These are phyloP conservation scores for Aciculoconidium aculeatum DNA, from an alignment of 805 yeast genomes.

Conservation along the genomic window DNA sequence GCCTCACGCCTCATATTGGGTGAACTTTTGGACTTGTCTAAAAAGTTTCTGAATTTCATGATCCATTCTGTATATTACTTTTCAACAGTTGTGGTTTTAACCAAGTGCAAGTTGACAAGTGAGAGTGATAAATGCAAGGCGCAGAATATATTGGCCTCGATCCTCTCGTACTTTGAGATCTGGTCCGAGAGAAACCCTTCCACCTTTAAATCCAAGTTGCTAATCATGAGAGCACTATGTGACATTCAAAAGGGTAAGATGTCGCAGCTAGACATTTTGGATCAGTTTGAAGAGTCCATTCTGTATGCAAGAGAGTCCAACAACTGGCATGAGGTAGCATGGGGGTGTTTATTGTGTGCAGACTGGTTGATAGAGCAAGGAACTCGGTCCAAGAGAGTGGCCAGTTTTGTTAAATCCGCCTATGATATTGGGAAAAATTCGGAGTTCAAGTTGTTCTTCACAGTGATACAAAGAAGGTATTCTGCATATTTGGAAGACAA, in stretches of 20 bases:
- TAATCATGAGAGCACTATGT: slow-evolving; percentile 27
- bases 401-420: slow-evolving; percentile 32
- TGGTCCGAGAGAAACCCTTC: slow-evolving; percentile 33
- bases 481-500: slow-evolving; percentile 19
- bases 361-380: slow-evolving; percentile 25
- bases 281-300: slow-evolving; percentile 41
- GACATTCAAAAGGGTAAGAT: slow-evolving; percentile 10
- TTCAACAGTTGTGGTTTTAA: slow-evolving; percentile 12
- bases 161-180: slow-evolving; percentile 19
- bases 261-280: slow-evolving; percentile 34
- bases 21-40: slow-evolving; percentile 2
- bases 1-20: slow-evolving; percentile 5
- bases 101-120: slow-evolving; percentile 11
- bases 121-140: slow-evolving; percentile 14
- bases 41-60: slow-evolving; percentile 1
- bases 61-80: slow-evolving; percentile 7
- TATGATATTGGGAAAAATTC: slow-evolving; percentile 19
- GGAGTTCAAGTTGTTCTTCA: slow-evolving; percentile 17
- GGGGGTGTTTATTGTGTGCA: slow-evolving; percentile 39
- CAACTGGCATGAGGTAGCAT: slow-evolving; percentile 33
- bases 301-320: slow-evolving; percentile 27
- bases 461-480: slow-evolving; percentile 20
- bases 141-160: slow-evolving; percentile 15
- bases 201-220: slow-evolving; percentile 32
- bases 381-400: slow-evolving; percentile 25